These are phyloP conservation scores for Coemansia sp. DNA, from an alignment of 192 early-diverging fungal species.

Conservation along the genomic window DNA sequence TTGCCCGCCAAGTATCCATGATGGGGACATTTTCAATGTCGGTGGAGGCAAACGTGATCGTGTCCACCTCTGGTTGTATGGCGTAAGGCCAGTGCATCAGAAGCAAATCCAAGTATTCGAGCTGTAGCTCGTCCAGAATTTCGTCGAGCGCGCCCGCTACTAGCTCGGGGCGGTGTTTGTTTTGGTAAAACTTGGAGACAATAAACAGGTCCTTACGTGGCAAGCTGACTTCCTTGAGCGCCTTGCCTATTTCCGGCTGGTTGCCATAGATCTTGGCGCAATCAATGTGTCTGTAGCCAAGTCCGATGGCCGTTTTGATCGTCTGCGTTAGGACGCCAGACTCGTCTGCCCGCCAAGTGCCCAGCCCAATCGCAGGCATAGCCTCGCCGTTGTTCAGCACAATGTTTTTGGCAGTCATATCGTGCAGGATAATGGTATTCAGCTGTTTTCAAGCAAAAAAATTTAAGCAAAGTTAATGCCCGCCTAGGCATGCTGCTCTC, in stretches of 20 bases:
- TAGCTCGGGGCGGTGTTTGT: conserved; percentile 59
- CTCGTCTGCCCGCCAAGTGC: conserved; percentile 61
- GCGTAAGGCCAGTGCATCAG: conserved; percentile 85
- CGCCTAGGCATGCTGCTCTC: background rate
- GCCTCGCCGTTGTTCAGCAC: conserved; percentile 63
- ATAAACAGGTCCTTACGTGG: conserved; percentile 76
- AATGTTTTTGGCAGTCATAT: conserved; percentile 32
- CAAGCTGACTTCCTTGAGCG: conserved; percentile 58
- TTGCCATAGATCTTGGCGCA: conserved; percentile 69
- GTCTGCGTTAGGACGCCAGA: conserved; percentile 57
- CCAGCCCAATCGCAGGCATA: conserved; percentile 64
- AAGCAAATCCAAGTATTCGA: conserved; percentile 80
- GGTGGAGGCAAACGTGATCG: conserved; percentile 31
- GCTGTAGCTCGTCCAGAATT: conserved; percentile 64
- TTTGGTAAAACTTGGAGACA: conserved; percentile 77
- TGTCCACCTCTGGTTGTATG: conserved; percentile 41
- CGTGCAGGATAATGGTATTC: background rate
- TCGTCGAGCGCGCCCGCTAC: conserved; percentile 60
- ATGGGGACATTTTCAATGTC: conserved; percentile 56
- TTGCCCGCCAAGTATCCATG: conserved; percentile 72
- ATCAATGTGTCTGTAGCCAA: conserved; percentile 74
- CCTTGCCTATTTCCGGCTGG: conserved; percentile 76
- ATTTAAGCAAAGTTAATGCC: background rate
- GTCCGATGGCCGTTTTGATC: conserved; percentile 59
- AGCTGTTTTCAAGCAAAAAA: background rate